Evolutionary conservation across 2,329 filamentous ascomycete genomes (phyloP).

Genomic region (Chrysoporthe puriensis): DNA sequence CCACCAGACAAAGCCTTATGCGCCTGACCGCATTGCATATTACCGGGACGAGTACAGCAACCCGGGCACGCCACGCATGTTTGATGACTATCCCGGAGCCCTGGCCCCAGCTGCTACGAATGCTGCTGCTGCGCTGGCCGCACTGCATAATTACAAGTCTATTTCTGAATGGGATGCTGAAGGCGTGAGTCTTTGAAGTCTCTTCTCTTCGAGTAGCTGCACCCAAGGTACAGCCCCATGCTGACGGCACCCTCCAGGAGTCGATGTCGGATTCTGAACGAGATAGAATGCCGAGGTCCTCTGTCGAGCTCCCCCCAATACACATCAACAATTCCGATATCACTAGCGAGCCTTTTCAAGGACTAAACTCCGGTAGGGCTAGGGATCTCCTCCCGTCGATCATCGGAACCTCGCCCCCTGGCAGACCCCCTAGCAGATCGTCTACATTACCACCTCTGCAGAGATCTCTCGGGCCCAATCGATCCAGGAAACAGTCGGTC

Average conservation of each 20-base stretch:
- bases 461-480: conserved; percentile 68
- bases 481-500: conserved; percentile 84
- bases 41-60: conserved; percentile 68
- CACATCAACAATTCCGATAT: conserved; percentile 61
- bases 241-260: conserved; percentile 51
- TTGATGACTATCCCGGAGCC: conserved; percentile 70
- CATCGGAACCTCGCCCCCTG: conserved; percentile 78
- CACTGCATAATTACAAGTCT: conserved; percentile 73
- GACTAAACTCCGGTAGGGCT: conserved; percentile 62
- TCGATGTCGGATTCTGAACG: conserved; percentile 74
- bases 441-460: conserved; percentile 86
- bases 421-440: conserved; percentile 82
- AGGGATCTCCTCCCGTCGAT: conserved; percentile 84
- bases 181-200: conserved; percentile 57
- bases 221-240: conserved; percentile 17
- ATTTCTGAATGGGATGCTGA: conserved; percentile 80
- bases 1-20: conserved; percentile 50
- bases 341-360: conserved; percentile 74
- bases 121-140: conserved; percentile 84
- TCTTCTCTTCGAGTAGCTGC: conserved; percentile 10
- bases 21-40: conserved; percentile 67
- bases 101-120: conserved; percentile 70
- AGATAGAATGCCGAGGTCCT: conserved; percentile 64
- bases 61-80: conserved; percentile 68
- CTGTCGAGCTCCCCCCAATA: conserved; percentile 75